Evolutionary conservation across 2,329 filamentous ascomycete genomes (phyloP).

Genomic region (Lachnellula cervina): DNA sequence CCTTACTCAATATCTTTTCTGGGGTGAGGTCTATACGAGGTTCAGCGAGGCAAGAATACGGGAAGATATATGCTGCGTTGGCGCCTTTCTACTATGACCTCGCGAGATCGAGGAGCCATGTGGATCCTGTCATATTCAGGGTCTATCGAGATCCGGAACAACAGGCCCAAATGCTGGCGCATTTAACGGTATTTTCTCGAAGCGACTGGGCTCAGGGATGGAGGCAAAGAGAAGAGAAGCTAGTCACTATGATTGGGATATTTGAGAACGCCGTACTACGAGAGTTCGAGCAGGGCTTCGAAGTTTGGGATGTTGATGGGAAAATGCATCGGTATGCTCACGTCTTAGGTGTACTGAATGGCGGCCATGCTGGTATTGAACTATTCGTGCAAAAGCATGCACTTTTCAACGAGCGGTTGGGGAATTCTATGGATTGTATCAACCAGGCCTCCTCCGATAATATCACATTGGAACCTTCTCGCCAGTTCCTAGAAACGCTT

Average conservation of each 20-base stretch:
- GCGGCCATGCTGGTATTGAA: slow-evolving; percentile 72
- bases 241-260: slow-evolving; percentile 69
- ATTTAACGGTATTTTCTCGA: slow-evolving; percentile 71
- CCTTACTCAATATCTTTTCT: slow-evolving; percentile 64
- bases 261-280: slow-evolving; percentile 88
- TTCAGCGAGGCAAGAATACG: slow-evolving; percentile 82
- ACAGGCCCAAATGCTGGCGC: slow-evolving; percentile 83
- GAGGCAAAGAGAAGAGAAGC: slow-evolving; percentile 62
- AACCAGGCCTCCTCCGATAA: slow-evolving; percentile 60
- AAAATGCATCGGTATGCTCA: slow-evolving; percentile 86
- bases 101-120: slow-evolving; percentile 63
- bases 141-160: slow-evolving; percentile 83
- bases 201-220: slow-evolving; percentile 79
- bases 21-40: slow-evolving; percentile 75
- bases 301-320: slow-evolving; percentile 81
- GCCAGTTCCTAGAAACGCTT: slow-evolving; percentile 73
- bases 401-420: slow-evolving; percentile 68
- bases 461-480: slow-evolving; percentile 74
- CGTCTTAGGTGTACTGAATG: slow-evolving; percentile 77
- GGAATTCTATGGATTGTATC: slow-evolving; percentile 77
- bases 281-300: slow-evolving; percentile 91
- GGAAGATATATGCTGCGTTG: slow-evolving; percentile 81
- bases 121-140: slow-evolving; percentile 79
- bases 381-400: slow-evolving; percentile 87
- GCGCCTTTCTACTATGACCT: slow-evolving; percentile 88